Evolutionary conservation across 352 stramenopile species (phyloP).

Genomic region (Phytophthora citrophthora): DNA sequence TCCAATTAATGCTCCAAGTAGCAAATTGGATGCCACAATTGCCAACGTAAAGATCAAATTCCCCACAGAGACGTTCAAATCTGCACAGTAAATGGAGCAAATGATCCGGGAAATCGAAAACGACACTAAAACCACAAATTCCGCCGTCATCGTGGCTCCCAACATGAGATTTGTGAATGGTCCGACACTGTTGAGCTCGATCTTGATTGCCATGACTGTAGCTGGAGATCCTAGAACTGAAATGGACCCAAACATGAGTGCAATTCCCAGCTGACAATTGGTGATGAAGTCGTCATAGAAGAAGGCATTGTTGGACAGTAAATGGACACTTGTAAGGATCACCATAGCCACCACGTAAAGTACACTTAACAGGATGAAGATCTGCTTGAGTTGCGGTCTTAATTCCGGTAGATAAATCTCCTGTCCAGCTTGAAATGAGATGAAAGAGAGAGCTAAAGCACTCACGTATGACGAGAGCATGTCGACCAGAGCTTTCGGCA

Average conservation of each 20-base stretch:
- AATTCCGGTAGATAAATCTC: slow-evolving; percentile 78
- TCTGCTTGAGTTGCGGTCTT: slow-evolving; percentile 62
- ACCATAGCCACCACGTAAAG: slow-evolving; percentile 67
- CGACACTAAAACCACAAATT: slow-evolving; percentile 76
- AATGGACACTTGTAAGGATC: slow-evolving; percentile 48
- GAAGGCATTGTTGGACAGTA: slow-evolving; percentile 57
- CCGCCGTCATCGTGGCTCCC: slow-evolving; percentile 68
- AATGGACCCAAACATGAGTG: slow-evolving; percentile 79
- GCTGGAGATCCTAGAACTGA: slow-evolving; percentile 68
- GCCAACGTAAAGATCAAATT: slow-evolving; percentile 66
- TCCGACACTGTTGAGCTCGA: slow-evolving; percentile 75
- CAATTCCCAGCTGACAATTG: slow-evolving; percentile 66
- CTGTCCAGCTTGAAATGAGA: slow-evolving; percentile 77
- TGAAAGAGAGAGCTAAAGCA: slow-evolving; percentile 72
- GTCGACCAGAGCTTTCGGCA: slow-evolving; percentile 21
- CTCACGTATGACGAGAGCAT: slow-evolving; percentile 53
- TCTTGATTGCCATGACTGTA: slow-evolving; percentile 83
- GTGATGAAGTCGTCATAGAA: slow-evolving; percentile 59
- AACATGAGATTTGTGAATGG: slow-evolving; percentile 82
- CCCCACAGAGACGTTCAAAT: slow-evolving; percentile 52
- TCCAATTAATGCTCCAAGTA: slow-evolving; percentile 51
- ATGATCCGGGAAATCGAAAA: slow-evolving; percentile 74
- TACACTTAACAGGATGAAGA: slow-evolving; percentile 54
- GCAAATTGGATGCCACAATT: slow-evolving; percentile 61
- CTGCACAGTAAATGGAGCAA: slow-evolving; percentile 65